Evolutionary conservation across 202 grass and related monocot species (phyloP), one percentile per base, ranked within the genome.

Genomic region (Hordeum pubiflorum): DNA sequence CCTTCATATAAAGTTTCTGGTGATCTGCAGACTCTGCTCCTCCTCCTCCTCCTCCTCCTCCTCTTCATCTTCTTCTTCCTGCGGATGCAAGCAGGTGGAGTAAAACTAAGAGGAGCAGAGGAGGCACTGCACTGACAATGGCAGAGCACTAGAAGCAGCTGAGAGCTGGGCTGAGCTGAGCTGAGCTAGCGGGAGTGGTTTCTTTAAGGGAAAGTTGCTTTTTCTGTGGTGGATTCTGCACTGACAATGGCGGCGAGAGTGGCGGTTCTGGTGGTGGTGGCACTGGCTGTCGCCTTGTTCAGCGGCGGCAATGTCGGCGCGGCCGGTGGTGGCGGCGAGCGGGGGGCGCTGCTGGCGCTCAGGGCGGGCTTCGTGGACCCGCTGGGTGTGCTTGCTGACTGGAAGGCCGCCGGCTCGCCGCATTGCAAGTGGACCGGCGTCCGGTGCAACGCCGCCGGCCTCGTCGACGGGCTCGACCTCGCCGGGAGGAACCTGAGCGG

Each of bases 391-490:
- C 88, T 97, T 7, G 69, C 29, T 1, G 88, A 77, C n/a, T 97
- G 93, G 93, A 90, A 84, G 36, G 32, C 73, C 3, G 22, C 85
- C 63, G 55, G 55, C 23, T 32, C 82, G 52, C 68, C 83, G 66
- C 84, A 97, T 70, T 97, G 94, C 83, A 79, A 80, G n/a, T 97
- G 94, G 94, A 79, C 76, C 1, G 94, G 90, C 41, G 82, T 97
- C 75, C 6, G 65, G 44, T 97, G 94, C 82, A 79, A 84, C 57
- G 63, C 84, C 12, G 58, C 69, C 22, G 89, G 91, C 20, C 75
- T 74, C 27, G 92, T 97, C 44, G 87, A 78, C 33, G 62, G 62
- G 3, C 82, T 97, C 14, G 86, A 97, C 69, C 86, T 97, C 40
- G 90, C 92, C 0, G 74, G 81, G 6, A 91, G 76, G 83, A 97